Base-by-base conservation (phyloP, 352 stramenopile genomes). In the Globisporangium emineosum region DNA sequence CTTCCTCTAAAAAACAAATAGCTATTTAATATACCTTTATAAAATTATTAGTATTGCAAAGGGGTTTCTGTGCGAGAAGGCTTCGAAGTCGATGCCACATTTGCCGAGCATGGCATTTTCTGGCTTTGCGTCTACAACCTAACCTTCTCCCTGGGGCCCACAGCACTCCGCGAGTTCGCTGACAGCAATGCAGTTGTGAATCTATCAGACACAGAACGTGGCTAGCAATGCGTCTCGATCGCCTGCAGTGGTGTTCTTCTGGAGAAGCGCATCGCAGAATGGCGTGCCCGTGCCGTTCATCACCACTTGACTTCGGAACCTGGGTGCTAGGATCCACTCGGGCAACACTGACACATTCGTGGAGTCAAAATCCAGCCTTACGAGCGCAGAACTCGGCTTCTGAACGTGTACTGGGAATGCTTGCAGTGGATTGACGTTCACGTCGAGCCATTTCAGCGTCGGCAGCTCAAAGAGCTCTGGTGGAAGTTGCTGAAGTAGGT, bases 401-500 rank as follows among this genome's bases (percentile, higher is more conserved):
- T 29, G 17, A 13, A 50, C 50, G 15, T 33, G 23, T 13, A 33
- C 10, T 19, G 50, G 60, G 35, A 54, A 40, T 8, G 1, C 17
- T 7, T 32, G 43, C 3, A 60, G 27, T 2, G 50, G 35, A 13
- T 54, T 42, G 8, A 15, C 15, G 21, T 15, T 12, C 35, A 60
- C 9, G 7, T 66, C n/a, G 49, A 66, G 35, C 25, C 51, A 60
- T 21, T 42, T 52, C 21, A 66, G 50, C 7, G 19, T 53, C 2
- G 35, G 27, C 8, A 52, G 25, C 33, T 66, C 50, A 53, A 66
- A 66, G 25, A 66, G 50, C 52, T 30, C 2, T 0, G 19, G 25
- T 19, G 35, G 60, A 8, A 66, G 50, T 10, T 60, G 19, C 2
- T 10, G 3, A 12, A 66, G 21, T n/a, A 30, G 32, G 27, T 65